Base-by-base conservation (phyloP, 2,329 filamentous ascomycete species). In the Pseudocercospora musae region DNA sequence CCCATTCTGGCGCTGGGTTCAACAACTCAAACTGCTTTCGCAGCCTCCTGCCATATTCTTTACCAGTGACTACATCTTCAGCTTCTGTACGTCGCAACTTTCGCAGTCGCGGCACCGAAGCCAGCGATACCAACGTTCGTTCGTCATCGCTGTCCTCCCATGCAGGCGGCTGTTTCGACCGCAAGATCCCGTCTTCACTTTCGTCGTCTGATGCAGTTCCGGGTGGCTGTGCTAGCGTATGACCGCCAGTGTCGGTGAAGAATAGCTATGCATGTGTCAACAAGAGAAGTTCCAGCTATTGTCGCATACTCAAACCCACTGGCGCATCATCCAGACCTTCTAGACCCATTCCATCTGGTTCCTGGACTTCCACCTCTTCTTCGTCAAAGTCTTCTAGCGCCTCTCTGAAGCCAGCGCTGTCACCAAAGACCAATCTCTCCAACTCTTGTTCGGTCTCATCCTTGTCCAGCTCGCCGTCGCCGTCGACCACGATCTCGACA, bases 61-160 rank as follows among this genome's bases (percentile, higher is more conserved):
- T 88, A 53, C 95, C 95, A 69, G 81, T 91, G 66, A 99, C 86
- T 10, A 96, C 75, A 75, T 99, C 95, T 72, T 99, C 95, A 1
- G 85, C 85, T 72, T 94, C 92, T 1, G 87, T 88, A 56, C 87
- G 81, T 64, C 95, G 85, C 65, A 99, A 81, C 77, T 98, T 98
- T 68, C 93, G 86, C 73, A 97, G 76, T 67, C 90, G 85, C 53
- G 87, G 85, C 49, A 89, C 87, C 25, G 86, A 85, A 3, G 91
- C 89, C 42, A 99, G 83, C 13, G 94, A 98, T 54, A 99, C 84
- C 6, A 87, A 85, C 65, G 97, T 80, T 58, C 91, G 85, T 73
- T 98, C 95, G 73, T 99, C 95, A 71, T 99, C 95, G 76, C 93
- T 98, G 75, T 99, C 95, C 69, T 93, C 87, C 95, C 95, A 99